Percentiles rank a stretch among this genome's conserved stretches.
phyloP scores from a whole-genome alignment of 768 basidiomycete species.

The Lepiota brunneoincarnata region DNA sequence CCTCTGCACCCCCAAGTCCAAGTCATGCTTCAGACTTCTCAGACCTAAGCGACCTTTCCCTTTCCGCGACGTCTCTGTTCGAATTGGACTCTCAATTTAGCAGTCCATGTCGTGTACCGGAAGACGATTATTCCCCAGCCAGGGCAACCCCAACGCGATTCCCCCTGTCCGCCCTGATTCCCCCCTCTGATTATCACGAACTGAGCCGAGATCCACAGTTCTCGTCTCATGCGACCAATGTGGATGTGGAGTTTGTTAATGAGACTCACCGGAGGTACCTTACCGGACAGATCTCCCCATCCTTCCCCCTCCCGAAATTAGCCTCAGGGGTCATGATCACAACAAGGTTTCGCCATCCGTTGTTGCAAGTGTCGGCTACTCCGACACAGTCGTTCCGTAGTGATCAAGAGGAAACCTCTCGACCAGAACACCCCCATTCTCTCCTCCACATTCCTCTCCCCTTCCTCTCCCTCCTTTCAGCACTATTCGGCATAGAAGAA shows the following conservation, averaged over 20 bases:
- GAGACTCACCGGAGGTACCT: background rate
- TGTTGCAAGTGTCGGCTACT: background rate
- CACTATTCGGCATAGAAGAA: constrained; percentile 34
- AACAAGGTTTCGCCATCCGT: background rate
- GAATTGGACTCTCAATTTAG: constrained; percentile 2
- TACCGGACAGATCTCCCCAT: background rate
- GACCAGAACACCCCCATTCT: constrained; percentile 5
- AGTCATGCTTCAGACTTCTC: constrained; percentile 14
- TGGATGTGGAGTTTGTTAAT: background rate
- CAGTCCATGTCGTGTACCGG: background rate
- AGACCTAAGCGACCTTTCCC: constrained; percentile 3
- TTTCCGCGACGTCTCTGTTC: constrained; percentile 10
- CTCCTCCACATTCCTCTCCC: constrained; percentile 33
- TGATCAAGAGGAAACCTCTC: background rate
- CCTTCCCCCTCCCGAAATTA: too few relatives aligned
- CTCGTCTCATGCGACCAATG: background rate
- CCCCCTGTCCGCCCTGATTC: background rate
- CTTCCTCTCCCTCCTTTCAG: constrained; percentile 33
- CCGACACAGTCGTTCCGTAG: background rate
- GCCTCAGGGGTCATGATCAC: background rate
- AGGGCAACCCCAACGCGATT: background rate
- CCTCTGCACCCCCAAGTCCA: constrained; percentile 19
- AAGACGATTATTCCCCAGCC: background rate
- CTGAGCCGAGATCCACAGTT: background rate
- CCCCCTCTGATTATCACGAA: background rate